Evolutionary conservation across 441 rosid species (phyloP), one percentile per base, ranked within the genome.

Genomic region (Sinapis alba): DNA sequence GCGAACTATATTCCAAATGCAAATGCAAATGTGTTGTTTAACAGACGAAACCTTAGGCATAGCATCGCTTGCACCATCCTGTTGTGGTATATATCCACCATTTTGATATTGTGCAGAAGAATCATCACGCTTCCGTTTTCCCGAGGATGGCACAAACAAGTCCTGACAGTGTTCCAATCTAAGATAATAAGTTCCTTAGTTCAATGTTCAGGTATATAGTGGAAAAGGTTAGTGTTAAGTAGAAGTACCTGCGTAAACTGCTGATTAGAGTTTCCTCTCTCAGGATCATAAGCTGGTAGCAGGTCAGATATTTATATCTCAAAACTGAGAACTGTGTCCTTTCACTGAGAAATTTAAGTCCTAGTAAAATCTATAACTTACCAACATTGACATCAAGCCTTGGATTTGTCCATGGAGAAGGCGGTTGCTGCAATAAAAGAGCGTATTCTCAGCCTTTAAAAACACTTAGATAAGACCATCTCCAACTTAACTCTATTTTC

Each of bases 351-450:
- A 19, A 61, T n/a, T n/a, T 69, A 28, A 18, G 20, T 27, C 20
- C 26, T 64, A 43, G 70, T 6, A 3, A 45, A 32, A 58, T 8
- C 54, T 38, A 53, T 13, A 2, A 85, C 99, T 88, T 84, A 92
- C 98, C 99, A 75, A 96, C 92, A 71, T 96, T 96, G 69, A 96
- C 99, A 89, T 96, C 99, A 68, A 89, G 88, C 86, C 97, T 96
- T 70, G 83, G 97, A 72, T 81, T 86, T 62, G 83, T 73, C 99
- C 98, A 96, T 16, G 97, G 86, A 68, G 98, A 91, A 73, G 99
- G 96, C 72, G 99, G 79, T 78, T 74, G 97, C 98, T 93, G 88
- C 69, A 9, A 54, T 60, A 74, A 20, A 76, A 72, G 19, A 80
- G 72, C 10, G 62, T 60, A 59, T 9, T 71, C 26, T 73, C 26